Evolutionary conservation across 805 yeast genomes (phyloP).

Genomic region (Teunomyces aglyptinius): DNA sequence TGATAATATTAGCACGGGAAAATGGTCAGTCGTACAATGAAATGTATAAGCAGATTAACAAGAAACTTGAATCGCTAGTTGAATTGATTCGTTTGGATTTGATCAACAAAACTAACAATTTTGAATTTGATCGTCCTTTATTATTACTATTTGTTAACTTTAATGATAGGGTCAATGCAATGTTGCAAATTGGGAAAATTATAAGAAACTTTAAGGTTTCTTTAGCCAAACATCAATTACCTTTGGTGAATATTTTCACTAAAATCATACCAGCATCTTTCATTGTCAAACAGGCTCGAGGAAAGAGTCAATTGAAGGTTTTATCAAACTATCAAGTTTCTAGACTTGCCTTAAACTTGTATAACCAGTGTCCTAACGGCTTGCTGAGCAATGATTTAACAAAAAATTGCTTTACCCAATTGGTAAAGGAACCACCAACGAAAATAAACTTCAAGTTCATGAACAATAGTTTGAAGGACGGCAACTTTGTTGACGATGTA

Average conservation of each 20-base stretch:
- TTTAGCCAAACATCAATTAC: constrained; percentile 38
- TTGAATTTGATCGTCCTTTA: constrained; percentile 48
- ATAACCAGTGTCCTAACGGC: constrained; percentile 52
- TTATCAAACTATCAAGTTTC: constrained; percentile 37
- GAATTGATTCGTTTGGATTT: constrained; percentile 39
- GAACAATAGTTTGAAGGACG: constrained; percentile 19
- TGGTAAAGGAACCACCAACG: constrained; percentile 38
- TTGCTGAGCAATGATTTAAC: constrained; percentile 11
- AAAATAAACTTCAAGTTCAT: constrained; percentile 36
- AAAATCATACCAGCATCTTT: constrained; percentile 33
- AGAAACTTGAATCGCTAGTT: constrained; percentile 29
- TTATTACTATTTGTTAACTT: constrained; percentile 51
- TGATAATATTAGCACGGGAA: constrained; percentile 23
- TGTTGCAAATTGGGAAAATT: constrained; percentile 45
- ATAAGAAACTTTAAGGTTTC: constrained; percentile 46
- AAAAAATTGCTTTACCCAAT: constrained; percentile 25
- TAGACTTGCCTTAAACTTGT: constrained; percentile 51
- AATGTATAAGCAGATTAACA: constrained; percentile 29
- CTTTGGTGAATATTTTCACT: constrained; percentile 37
- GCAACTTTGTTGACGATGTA: constrained; percentile 55
- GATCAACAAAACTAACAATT: constrained; percentile 38
- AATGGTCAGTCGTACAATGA: constrained; percentile 21
- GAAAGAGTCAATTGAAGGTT: constrained; percentile 18
- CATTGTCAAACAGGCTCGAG: constrained; percentile 19
- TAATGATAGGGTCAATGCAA: constrained; percentile 41